phyloP scores from a whole-genome alignment of 108 stramenopile genomes.

The Nannochloropsis salina region DNA sequence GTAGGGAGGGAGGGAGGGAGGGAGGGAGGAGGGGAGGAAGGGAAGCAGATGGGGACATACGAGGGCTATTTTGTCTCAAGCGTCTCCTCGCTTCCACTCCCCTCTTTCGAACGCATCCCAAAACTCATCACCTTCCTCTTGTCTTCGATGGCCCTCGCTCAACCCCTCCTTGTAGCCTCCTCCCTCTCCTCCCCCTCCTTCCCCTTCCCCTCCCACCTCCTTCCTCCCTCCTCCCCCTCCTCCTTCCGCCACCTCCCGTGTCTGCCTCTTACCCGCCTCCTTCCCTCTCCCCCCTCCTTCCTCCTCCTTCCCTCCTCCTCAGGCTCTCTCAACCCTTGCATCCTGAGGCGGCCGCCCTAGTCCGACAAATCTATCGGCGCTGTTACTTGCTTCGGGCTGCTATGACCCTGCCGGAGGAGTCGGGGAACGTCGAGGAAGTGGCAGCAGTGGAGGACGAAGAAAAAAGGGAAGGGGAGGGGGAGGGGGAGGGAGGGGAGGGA shows the following conservation, averaged over 20 bases:
- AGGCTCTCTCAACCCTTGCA: slow-evolving; percentile 14
- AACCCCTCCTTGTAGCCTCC: neutral
- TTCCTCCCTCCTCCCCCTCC: neutral
- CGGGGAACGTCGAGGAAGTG: neutral
- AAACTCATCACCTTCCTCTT: neutral
- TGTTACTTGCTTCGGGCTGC: neutral
- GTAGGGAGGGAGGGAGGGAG: neutral
- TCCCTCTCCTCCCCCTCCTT: neutral
- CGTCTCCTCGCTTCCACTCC: neutral
- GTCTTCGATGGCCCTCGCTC: neutral
- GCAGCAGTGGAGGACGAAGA: neutral
- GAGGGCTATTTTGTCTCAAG: no score
- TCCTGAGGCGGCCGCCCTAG: slow-evolving; percentile 9
- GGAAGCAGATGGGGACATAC: no score
- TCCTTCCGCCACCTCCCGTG: neutral
- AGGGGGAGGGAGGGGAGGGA: neutral
- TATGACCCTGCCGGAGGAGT: neutral
- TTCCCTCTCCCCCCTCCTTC: neutral
- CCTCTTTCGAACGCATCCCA: neutral
- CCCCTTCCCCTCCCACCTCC: neutral
- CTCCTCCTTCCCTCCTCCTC: neutral
- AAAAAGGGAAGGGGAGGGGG: neutral
- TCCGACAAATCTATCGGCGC: slow-evolving; percentile 16
- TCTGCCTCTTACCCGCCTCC: neutral
- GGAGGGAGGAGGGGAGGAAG: neutral